Evolutionary conservation across 345 rosid species (phyloP), one percentile per base, ranked within the genome.

Genomic region (Angophora floribunda): DNA sequence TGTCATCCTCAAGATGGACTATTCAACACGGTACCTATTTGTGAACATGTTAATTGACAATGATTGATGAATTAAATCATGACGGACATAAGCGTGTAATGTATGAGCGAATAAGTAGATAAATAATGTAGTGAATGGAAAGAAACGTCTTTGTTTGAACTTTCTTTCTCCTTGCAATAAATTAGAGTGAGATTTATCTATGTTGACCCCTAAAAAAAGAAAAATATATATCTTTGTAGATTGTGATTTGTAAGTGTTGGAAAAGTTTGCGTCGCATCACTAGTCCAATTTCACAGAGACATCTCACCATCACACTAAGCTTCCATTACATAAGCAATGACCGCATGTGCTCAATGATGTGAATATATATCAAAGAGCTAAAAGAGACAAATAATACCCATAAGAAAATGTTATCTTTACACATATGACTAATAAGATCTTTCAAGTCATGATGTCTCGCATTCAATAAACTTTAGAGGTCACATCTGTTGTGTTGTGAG

Each of bases 41-140:
- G 13, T 0, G 4, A 5, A 22, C 61, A 55, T 55, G 61, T 55
- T 22, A 28, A 0, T 55, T 55, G 61, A 55, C 24, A 22, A 0
- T 5, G 4, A 55, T 9, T 2, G 6, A 21, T 55, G 24, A 55
- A 55, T 55, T 55, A 22, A 55, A 55, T 9, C 0, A 5, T 5
- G 5, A 22, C 0, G 0, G 1, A 55, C 13, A 55, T 9, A 3
- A 8, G 22, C 10, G 17, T 9, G 13, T 55, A 7, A 55, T 9
- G 4, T 21, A 26, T 1, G 1, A 22, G 28, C 13, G 21, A 55
- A 55, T 67, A 67, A 17, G 22, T 67, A 75, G 49, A 36, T 17
- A 70, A 70, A 36, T 36, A 70, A 75, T 75, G 26, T 1, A 17
- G 26, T 36, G 13, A 36, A 19, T 70, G 22, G 26, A 70, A 36